Conservation (phyloP, 176 grass and related monocot genomes). For the Ensete ventricosum region DNA sequence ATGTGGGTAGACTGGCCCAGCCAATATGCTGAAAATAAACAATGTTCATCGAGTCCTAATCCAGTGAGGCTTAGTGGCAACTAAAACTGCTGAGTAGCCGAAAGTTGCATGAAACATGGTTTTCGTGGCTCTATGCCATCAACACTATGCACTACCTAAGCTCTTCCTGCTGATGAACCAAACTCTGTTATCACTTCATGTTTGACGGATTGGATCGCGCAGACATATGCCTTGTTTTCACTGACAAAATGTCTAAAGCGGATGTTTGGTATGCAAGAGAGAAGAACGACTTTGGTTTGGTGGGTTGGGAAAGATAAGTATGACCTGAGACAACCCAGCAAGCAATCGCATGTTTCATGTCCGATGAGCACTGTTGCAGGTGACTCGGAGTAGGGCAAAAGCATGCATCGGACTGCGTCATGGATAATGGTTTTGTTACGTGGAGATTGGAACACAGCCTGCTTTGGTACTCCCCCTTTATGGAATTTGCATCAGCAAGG, state of each 20-base stretch:
- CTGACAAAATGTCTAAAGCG: too few relatives aligned
- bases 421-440: conserved; percentile 1
- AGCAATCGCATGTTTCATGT: neutral
- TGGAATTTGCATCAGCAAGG: neutral
- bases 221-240: too few relatives aligned
- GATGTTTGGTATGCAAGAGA: neutral
- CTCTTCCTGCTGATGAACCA: too few relatives aligned
- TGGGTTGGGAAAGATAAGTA: neutral
- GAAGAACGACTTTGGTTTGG: neutral
- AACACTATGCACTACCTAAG: neutral
- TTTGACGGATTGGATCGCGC: too few relatives aligned
- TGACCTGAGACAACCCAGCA: neutral
- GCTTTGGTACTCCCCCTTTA: too few relatives aligned
- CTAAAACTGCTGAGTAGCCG: too few relatives aligned
- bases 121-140: neutral
- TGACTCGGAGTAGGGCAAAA: neutral
- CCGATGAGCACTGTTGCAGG: neutral
- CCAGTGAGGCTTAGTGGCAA: neutral
- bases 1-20: too few relatives aligned
- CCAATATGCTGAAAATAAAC: too few relatives aligned
- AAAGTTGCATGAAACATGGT: neutral
- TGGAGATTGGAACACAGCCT: conserved; percentile 5
- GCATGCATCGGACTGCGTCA: neutral
- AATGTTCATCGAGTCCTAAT: neutral
- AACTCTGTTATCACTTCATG: too few relatives aligned